These are phyloP conservation scores for Eucalyptus sp. DNA, from an alignment of 345 rosid species.

Conservation along the genomic window DNA sequence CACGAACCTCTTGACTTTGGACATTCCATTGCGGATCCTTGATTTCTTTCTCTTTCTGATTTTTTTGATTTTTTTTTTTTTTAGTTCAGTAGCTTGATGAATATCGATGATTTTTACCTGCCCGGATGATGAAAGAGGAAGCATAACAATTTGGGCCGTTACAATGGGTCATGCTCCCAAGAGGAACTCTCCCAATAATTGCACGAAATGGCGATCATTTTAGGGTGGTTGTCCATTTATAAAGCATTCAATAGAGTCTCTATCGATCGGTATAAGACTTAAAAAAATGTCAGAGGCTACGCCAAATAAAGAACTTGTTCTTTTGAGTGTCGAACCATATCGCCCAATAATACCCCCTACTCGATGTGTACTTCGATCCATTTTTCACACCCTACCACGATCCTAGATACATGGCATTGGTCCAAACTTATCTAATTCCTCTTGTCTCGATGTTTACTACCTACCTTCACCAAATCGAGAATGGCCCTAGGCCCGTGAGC, in stretches of 20 bases:
- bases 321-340: not conserved
- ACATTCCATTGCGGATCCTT: not conserved
- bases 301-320: not conserved
- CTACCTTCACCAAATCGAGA: not conserved
- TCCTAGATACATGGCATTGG: rapidly evolving
- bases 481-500: not conserved
- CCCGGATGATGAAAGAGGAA: rapidly evolving
- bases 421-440: not conserved
- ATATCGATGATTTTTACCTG: not conserved
- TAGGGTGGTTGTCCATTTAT: not conserved
- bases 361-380: not conserved
- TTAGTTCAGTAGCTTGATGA: not conserved
- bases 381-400: rapidly evolving
- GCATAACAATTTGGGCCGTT: not conserved
- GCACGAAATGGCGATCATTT: not conserved
- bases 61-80: too few relatives aligned
- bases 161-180: not conserved
- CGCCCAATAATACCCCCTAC: not conserved
- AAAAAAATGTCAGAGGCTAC: not conserved
- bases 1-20: not conserved
- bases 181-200: not conserved
- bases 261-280: not conserved
- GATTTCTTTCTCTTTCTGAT: not conserved
- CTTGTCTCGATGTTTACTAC: rapidly evolving
- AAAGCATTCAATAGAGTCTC: not conserved